Base-by-base conservation (phyloP, 1,139 yeast genomes). In the Sugiyamaella paludigena region DNA sequence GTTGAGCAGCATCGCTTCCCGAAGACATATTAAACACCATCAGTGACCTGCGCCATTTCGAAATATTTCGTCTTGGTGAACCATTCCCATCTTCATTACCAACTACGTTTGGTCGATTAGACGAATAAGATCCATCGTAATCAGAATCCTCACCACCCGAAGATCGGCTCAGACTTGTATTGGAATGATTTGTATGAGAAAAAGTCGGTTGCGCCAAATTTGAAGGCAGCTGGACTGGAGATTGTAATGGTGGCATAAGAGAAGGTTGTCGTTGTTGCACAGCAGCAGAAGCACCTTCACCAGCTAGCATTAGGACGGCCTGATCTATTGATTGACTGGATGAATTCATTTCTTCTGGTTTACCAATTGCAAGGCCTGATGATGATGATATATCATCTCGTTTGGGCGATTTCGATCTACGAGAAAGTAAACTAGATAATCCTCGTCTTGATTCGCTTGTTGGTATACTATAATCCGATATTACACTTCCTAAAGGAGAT, bases 41-140 rank as follows among this genome's bases (percentile, higher is more conserved):
- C 10, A 64, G 51, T 9, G 65, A 61, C 33, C 65, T 53, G 34
- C 67, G 57, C 67, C 67, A 64, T 36, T 56, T 58, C 15, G 66
- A 60, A 16, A 56, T 57, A 27, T 51, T 57, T 33, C 52, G 41
- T 12, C 42, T 38, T 10, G 57, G 54, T 7, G 55, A 52, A 10
- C 48, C 48, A 19, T 7, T 13, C 5, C 24, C 24, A 15, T 31
- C 46, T 13, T 42, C 24, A 19, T 19, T 19, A 19, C 24, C 49
- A 13, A n/a, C n/a, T n/a, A n/a, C n/a, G n/a, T 30, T 36, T 9
- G 35, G 13, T 8, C 37, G 27, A n/a, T 39, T 27, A 11, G 28
- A 15, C 7, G 38, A 34, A 19, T 31, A 27, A 36, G 26, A 19
- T 12, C 37, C 42, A 11, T 55, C 62, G 31, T 52, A 60, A 41